phyloP scores from a whole-genome alignment of 352 stramenopile genomes.

The Phytophthora chlamydospora region DNA sequence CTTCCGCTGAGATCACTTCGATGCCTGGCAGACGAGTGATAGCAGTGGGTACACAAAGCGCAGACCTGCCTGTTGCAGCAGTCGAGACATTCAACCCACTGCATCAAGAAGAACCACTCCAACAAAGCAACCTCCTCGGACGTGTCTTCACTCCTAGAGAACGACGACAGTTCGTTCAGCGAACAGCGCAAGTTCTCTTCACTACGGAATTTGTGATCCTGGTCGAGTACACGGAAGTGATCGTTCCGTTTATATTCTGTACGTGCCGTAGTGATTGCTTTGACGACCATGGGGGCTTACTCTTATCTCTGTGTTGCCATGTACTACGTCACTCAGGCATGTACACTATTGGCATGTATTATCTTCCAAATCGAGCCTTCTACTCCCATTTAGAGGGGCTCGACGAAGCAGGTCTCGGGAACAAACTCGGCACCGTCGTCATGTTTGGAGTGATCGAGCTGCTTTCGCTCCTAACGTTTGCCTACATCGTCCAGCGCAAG shows the following conservation, averaged over 20 bases:
- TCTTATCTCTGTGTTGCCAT: too few relatives aligned
- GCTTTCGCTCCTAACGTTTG: conserved; percentile 7
- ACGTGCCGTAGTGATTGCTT: too few relatives aligned
- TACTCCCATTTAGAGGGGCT: conserved; percentile 11
- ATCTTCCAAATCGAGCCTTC: conserved; percentile 6
- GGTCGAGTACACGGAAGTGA: conserved; percentile 37
- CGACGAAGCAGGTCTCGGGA: not conserved
- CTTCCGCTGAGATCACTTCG: not conserved
- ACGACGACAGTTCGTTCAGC: conserved; percentile 5
- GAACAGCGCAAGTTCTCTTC: conserved; percentile 26
- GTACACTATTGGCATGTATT: conserved; percentile 21
- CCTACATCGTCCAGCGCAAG: conserved; percentile 4
- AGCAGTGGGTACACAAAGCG: not conserved
- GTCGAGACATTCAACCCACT: conserved; percentile 1
- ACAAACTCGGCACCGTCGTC: conserved; percentile 26
- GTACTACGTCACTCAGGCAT: conserved; percentile 21
- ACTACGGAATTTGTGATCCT: conserved; percentile 38
- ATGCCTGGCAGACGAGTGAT: not conserved
- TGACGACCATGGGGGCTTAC: too few relatives aligned
- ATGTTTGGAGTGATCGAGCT: conserved; percentile 17
- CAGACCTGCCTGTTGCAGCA: not conserved
- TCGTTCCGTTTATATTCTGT: conserved; percentile 36
- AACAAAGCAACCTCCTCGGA: not conserved
- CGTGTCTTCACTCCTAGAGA: conserved; percentile 7
- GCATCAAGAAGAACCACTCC: not conserved